These are phyloP conservation scores for Microbotryum saponariae DNA, from an alignment of 1,284 basidiomycete genomes.

Conservation along the genomic window DNA sequence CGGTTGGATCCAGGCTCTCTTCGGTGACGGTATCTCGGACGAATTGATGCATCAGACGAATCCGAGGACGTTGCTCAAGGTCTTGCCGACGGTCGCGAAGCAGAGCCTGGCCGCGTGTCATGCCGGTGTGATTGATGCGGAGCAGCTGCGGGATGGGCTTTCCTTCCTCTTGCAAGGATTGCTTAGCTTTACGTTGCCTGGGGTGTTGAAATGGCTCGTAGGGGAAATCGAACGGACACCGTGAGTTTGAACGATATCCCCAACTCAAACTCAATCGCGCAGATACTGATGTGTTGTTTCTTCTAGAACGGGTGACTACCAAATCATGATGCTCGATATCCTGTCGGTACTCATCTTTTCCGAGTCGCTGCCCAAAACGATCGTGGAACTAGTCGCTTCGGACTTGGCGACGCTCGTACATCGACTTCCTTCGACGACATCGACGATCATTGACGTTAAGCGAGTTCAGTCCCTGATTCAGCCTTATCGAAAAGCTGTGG, in stretches of 20 bases:
- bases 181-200: conserved; percentile 48
- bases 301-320: conserved; percentile 2
- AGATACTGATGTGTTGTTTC: no score
- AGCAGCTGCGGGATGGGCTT: conserved; percentile 47
- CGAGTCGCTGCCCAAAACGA: conserved; percentile 8
- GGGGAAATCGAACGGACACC: conserved; percentile 21
- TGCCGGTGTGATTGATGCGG: conserved; percentile 46
- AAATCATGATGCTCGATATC: conserved; percentile 20
- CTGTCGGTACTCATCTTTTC: conserved; percentile 22
- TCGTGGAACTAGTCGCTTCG: conserved; percentile 16
- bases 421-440: no score
- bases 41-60: conserved; percentile 44
- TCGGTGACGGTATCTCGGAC: conserved; percentile 43
- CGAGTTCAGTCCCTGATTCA: no score
- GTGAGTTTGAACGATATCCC: conserved; percentile 7
- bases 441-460: no score
- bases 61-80: conserved; percentile 43
- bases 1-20: conserved; percentile 41
- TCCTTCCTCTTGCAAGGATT: conserved; percentile 50
- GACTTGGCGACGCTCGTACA: conserved; percentile 9
- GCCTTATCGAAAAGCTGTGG: no score
- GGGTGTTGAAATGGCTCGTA: conserved; percentile 42
- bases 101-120: conserved; percentile 46
- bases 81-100: conserved; percentile 46
- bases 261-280: no score